phyloP scores from a whole-genome alignment of 1,139 yeast species.

The Pichia sp. region DNA sequence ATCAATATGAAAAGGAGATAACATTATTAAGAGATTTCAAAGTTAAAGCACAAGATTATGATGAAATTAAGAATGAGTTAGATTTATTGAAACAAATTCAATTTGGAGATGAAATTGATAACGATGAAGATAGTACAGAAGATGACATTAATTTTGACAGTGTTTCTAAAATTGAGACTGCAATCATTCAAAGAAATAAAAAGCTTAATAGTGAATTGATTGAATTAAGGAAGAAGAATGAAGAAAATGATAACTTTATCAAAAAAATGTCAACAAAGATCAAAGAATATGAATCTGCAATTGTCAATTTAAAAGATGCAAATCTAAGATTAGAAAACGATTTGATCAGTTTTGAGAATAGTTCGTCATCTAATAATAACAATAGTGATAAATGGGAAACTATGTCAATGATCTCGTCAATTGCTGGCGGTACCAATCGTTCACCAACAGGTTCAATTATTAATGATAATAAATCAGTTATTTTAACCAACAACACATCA shows the following conservation, averaged over 20 bases:
- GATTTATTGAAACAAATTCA: constrained; percentile 67
- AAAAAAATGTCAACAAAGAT: constrained; percentile 36
- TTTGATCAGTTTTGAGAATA: constrained; percentile 47
- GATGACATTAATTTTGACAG: constrained; percentile 25
- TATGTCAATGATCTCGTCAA: constrained; percentile 61
- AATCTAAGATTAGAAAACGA: constrained; percentile 70
- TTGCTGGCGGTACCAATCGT: constrained; percentile 32
- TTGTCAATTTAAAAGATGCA: constrained; percentile 34
- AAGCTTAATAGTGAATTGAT: constrained; percentile 56
- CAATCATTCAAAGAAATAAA: constrained; percentile 54
- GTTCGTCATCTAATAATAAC: constrained; percentile 24
- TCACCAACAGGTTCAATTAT: constrained; percentile 48
- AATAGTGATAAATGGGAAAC: constrained; percentile 45
- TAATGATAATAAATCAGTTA: constrained; percentile 15
- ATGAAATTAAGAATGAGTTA: constrained; percentile 70
- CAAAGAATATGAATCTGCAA: constrained; percentile 33
- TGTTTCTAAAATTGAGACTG: constrained; percentile 35
- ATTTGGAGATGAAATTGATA: constrained; percentile 44
- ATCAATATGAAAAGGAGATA: constrained; percentile 45
- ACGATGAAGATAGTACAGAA: constrained; percentile 12
- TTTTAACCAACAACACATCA: background rate
- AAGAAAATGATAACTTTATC: constrained; percentile 32
- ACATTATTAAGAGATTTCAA: constrained; percentile 42
- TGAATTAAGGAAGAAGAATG: constrained; percentile 48
- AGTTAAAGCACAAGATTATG: constrained; percentile 54